Evolutionary conservation across 2,329 filamentous ascomycete genomes (phyloP), one percentile per base, ranked within the genome.

Genomic region (Fusarium chaquense): DNA sequence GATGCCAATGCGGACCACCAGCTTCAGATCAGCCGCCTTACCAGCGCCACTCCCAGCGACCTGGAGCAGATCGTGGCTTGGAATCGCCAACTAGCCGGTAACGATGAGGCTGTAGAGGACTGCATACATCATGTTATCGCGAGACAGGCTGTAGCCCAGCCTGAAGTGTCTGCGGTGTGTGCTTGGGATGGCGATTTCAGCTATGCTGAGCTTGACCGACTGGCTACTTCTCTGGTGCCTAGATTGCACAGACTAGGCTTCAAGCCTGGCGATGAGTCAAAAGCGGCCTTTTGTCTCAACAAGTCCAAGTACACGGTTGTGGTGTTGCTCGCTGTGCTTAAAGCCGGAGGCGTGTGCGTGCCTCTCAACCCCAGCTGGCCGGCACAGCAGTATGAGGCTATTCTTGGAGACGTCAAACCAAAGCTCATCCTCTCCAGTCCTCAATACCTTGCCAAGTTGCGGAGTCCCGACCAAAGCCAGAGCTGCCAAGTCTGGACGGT

Each of bases 91-190:
- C 51, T 54, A 38, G 51, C 38, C 28, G 51, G 51, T 54, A 28
- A 54, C 30, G 51, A 54, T 44, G 51, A 54, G 40, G 40, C 51
- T 35, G 28, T 54, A 38, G 51, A 54, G 38, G 51, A 54, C 40
- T 54, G 51, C 30, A 54, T 54, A 54, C 51, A 54, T 54, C 51
- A 54, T 54, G 51, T 54, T 54, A 54, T 54, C 30, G 51, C 51
- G 28, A 54, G 51, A 54, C 51, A 44, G 51, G 51, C 38, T 54
- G 51, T 44, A 44, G 40, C 40, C 51, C 51, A 54, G 51, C 51
- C 51, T 54, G 51, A 54, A 20, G 38, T 44, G 51, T 44, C 51
- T 54, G 51, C 51, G 28, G 51, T 54, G 51, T 54, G 51, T 54
- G 51, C 51, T 41, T 54, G 51, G 51, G 51, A 54, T 28, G 51